Percentiles rank a stretch among this genome's conserved stretches.
These are phyloP conservation scores for Sporisorium iseilematis-ciliati DNA, from an alignment of 1,284 basidiomycete species.

Conservation along the genomic window DNA sequence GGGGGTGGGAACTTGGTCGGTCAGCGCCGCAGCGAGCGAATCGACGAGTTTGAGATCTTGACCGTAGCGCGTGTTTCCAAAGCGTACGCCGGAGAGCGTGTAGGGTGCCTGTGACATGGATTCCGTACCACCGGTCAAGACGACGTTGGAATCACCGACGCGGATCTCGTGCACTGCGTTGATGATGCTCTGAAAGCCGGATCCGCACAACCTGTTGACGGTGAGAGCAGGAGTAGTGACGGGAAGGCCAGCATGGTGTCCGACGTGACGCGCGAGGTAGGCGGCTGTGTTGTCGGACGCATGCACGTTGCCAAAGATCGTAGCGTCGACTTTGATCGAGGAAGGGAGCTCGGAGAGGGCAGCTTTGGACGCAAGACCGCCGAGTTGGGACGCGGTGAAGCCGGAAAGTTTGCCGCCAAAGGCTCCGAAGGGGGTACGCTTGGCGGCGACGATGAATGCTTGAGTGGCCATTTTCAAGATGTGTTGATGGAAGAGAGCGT, in stretches of 20 bases:
- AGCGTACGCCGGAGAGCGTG: slow-evolving; percentile 69
- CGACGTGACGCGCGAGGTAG: slow-evolving; percentile 94
- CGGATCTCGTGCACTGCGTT: slow-evolving; percentile 90
- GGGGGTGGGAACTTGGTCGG: slow-evolving; percentile 73
- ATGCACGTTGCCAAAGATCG: slow-evolving; percentile 68
- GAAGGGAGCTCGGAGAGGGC: slow-evolving; percentile 73
- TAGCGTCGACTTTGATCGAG: slow-evolving; percentile 71
- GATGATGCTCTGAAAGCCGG: slow-evolving; percentile 93
- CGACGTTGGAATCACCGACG: slow-evolving; percentile 85
- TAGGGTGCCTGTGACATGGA: slow-evolving; percentile 93
- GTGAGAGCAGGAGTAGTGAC: slow-evolving; percentile 74
- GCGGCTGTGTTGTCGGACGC: slow-evolving; percentile 77
- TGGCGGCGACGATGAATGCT: slow-evolving; percentile 71
- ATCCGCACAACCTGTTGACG: slow-evolving; percentile 87
- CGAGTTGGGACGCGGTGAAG: slow-evolving; percentile 70
- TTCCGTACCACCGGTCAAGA: slow-evolving; percentile 96
- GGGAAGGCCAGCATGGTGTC: slow-evolving; percentile 81
- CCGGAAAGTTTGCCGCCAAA: slow-evolving; percentile 72
- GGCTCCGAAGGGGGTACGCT: slow-evolving; percentile 74
- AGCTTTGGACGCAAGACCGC: slow-evolving; percentile 73
- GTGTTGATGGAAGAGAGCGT: too few species aligned
- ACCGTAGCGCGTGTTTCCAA: slow-evolving; percentile 71
- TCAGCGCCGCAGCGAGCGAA: slow-evolving; percentile 73
- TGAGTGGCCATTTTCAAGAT: slow-evolving; percentile 45
- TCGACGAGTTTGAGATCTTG: slow-evolving; percentile 75